Base-by-base conservation (phyloP, 225 moss, liverwort and hornwort genomes). In the Asterella californica region DNA sequence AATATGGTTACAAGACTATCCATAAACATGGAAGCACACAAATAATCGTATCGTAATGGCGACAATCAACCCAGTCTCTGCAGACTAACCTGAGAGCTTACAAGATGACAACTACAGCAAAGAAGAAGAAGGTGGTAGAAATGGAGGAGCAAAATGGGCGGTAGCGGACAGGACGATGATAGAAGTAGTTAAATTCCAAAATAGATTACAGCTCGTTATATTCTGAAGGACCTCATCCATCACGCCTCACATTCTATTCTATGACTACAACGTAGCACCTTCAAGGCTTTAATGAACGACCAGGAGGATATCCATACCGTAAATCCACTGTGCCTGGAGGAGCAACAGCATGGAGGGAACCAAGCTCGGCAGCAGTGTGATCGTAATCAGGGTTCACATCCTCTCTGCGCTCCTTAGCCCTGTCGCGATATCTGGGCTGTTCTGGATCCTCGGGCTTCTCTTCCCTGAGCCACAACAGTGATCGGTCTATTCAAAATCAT, bases 371-470 rank as follows among this genome's bases (percentile, higher is more conserved):
- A 24, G 92, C 87, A 55, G 99, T 95, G 73, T 92, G 85, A 60
- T 95, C 95, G 84, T 99, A 99, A 83, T 99, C 99, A 29, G 99
- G 99, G 88, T 99, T 99, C 34, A 95, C 88, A 94, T 99, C 99
- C 50, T 99, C 99, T 84, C 99, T 88, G 64, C 99, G 91, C 83
- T 99, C 99, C 88, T 99, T 99, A 19, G 99, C 99, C 42, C 99
- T 87, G 82, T 99, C 99, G 63, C 99, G 93, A 77, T 99, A 99
- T 30, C 88, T 88, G 70, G 91, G 95, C 85, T 92, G 81, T 61
- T 88, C 90, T 80, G 77, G 83, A 61, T 99, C 99, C 72, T 99
- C 92, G 73, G 87, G 88, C 76, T 92, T 95, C 85, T 93, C 93
- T 71, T 95, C 99, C 90, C 99, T 99, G 83, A 25, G 36, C 15